Evolutionary conservation across 1,139 yeast genomes (phyloP).

Genomic region (Neolecta irregularis): DNA sequence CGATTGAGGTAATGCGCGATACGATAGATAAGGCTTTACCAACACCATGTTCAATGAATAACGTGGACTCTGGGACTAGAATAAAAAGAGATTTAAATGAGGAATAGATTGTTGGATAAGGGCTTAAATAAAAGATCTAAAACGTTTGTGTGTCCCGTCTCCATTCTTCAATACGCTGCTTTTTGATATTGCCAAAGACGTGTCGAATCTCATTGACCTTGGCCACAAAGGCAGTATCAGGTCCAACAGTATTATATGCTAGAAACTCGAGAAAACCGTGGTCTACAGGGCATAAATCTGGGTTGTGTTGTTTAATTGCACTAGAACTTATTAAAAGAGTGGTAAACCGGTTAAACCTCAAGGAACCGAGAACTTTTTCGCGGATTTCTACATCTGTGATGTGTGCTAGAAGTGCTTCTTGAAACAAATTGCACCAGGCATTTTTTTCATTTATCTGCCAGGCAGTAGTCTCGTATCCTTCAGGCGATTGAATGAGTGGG

Average conservation of each 20-base stretch:
- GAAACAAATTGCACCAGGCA: slow-evolving; percentile 14
- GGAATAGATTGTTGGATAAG: no score
- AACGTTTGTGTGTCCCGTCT: no score
- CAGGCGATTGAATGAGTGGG: neutral
- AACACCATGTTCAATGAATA: no score
- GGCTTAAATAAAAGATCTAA: no score
- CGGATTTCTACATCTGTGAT: neutral
- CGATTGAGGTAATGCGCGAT: no score
- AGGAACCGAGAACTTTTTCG: slow-evolving; percentile 1
- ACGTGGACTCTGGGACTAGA: no score
- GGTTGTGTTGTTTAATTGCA: neutral
- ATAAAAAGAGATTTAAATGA: no score
- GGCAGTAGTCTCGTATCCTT: slow-evolving; percentile 1
- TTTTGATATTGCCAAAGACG: no score
- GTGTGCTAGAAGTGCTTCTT: slow-evolving; percentile 7
- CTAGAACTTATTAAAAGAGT: neutral
- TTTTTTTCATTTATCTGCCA: slow-evolving; percentile 10
- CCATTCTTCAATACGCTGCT: no score
- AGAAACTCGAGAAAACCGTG: slow-evolving; percentile 2
- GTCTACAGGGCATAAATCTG: neutral
- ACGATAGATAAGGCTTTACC: no score
- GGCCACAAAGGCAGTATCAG: no score
- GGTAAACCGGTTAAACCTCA: neutral
- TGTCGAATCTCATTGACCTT: no score
- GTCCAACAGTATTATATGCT: slow-evolving; percentile 1